Evolutionary conservation across 1,139 yeast genomes (phyloP).

Genomic region (Eremothecium cymbalariae): DNA sequence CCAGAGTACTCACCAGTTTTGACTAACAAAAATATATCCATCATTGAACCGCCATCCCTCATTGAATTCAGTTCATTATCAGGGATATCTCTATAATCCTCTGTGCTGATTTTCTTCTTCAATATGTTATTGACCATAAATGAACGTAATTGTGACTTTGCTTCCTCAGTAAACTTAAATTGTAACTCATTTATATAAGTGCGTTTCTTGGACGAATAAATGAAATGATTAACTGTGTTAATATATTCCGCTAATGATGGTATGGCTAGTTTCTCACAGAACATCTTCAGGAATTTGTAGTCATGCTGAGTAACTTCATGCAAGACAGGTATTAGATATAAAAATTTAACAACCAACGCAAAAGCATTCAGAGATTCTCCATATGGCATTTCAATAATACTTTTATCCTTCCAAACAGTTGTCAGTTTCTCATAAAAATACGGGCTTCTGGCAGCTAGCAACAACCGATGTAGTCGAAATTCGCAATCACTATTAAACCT

Average conservation of each 20-base stretch:
- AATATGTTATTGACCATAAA: constrained; percentile 40
- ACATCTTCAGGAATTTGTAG: constrained; percentile 28
- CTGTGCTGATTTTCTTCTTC: constrained; percentile 18
- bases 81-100: constrained; percentile 29
- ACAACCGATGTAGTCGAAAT: constrained; percentile 32
- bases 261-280: constrained; percentile 36
- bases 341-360: constrained; percentile 40
- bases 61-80: constrained; percentile 1
- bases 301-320: constrained; percentile 32
- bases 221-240: constrained; percentile 19
- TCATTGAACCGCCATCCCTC: constrained; percentile 29
- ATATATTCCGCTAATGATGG: constrained; percentile 35
- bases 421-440: constrained; percentile 24
- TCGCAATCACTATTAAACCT: constrained; percentile 19
- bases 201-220: constrained; percentile 33
- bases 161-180: constrained; percentile 39
- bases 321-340: constrained; percentile 43
- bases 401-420: constrained; percentile 18
- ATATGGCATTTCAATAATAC: constrained; percentile 15
- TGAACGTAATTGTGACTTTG: constrained; percentile 38
- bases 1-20: constrained; percentile 24
- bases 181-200: constrained; percentile 41
- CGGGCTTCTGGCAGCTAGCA: constrained; percentile 34
- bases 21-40: constrained; percentile 45
- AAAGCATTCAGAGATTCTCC: constrained; percentile 30